phyloP scores from a whole-genome alignment of 1,284 basidiomycete genomes.

The Heterobasidion irregulare region DNA sequence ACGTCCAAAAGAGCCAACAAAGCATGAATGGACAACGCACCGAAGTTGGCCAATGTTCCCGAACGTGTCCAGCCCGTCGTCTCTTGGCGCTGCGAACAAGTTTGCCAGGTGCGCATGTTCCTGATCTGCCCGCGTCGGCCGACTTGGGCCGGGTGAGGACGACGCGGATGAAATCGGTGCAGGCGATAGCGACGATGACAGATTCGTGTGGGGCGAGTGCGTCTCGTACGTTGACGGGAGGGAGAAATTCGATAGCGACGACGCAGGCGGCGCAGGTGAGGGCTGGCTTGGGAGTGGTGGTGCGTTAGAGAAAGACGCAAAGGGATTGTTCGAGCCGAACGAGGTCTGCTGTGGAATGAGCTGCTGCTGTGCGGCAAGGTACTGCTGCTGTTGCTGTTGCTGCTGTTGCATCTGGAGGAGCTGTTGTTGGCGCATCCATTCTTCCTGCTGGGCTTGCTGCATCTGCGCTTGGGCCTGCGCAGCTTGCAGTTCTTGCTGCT shows the following conservation, averaged over 20 bases:
- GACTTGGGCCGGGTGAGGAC: slow-evolving; percentile 15
- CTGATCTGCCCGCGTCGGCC: slow-evolving; percentile 38
- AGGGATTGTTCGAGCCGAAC: slow-evolving; percentile 88
- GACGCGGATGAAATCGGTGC: slow-evolving; percentile 12
- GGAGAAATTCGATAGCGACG: slow-evolving; percentile 27
- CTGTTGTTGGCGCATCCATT: slow-evolving; percentile 63
- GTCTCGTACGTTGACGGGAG: slow-evolving; percentile 41
- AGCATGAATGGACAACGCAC: slow-evolving; percentile 25
- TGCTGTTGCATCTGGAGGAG: slow-evolving; percentile 45
- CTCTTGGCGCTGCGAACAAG: slow-evolving; percentile 61
- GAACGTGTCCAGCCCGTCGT: slow-evolving; percentile 89
- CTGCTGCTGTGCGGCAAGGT: slow-evolving; percentile 30
- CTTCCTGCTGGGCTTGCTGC: slow-evolving; percentile 47
- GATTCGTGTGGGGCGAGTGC: slow-evolving; percentile 23
- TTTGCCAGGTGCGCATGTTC: slow-evolving; percentile 74
- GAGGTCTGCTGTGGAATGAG: background rate
- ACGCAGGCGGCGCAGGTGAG: slow-evolving; percentile 14
- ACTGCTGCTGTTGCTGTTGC: slow-evolving; percentile 43
- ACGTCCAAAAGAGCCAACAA: too few species aligned
- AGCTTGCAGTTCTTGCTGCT: slow-evolving; percentile 49
- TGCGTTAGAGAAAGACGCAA: slow-evolving; percentile 40
- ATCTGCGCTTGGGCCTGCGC: slow-evolving; percentile 34
- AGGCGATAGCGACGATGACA: slow-evolving; percentile 21
- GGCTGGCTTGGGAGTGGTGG: slow-evolving; percentile 5
- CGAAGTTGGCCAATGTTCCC: slow-evolving; percentile 80